Evolutionary conservation across 345 rosid species (phyloP), one percentile per base, ranked within the genome.

Genomic region (Psidium friedrichsthalianum): DNA sequence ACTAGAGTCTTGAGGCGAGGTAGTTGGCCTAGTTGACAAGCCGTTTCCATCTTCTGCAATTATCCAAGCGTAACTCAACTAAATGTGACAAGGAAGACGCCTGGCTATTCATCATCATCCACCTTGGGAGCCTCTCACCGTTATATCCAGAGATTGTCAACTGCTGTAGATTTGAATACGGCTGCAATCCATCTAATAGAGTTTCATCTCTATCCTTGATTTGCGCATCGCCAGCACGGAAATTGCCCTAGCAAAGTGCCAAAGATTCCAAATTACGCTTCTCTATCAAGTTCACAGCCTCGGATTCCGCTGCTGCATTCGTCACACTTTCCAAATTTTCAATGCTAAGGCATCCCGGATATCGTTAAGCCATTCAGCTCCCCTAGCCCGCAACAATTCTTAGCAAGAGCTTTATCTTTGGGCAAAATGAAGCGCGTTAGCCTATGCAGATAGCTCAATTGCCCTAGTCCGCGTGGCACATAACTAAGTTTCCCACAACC

Each of bases 31-130:
- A 49, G 2, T 51, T 0, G 52, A 11, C 4, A 4, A 51, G 3
- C 3, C 4, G 52, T 11, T 11, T 51, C 11, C 14, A 51, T 3
- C 52, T 51, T 51, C 1, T 0, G 12, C 11, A 11, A 0, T 11
- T 0, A 5, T 1, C 2, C 1, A 22, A 8, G 1, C 1, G 0
- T 22, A 8, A 2, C 59, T 22, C 0, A 10, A 22, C 59, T 56
- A 56, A 56, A 9, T 56, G 3, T 8, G 59, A n/a, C n/a, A 56
- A 56, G 12, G 27, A 56, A 56, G 12, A 5, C 5, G 1, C 12
- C 8, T 22, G 58, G 12, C 11, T 22, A 8, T 56, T 11, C 36
- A 36, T 36, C 59, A 4, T 56, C 59, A 56, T 56, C 59, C 59
- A 56, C 12, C 5, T 56, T 56, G 59, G 27, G 22, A 56, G 22